Base-by-base conservation (phyloP, 768 basidiomycete species). In the Pleurotus giganteus region DNA sequence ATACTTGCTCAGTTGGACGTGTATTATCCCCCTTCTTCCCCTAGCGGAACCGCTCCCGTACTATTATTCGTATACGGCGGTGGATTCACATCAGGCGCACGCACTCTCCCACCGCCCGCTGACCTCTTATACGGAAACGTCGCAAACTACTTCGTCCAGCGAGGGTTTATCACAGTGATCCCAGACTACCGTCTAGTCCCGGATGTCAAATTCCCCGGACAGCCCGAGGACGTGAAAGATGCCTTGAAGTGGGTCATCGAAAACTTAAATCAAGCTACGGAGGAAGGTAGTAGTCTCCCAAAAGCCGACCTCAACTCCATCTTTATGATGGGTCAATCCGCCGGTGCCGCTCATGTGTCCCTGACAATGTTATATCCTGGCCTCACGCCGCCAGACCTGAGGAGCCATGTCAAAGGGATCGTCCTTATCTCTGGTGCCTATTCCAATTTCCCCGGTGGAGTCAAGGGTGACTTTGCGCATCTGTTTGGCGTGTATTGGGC, bases 11-110 rank as follows among this genome's bases (percentile, higher is more conserved):
- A 89, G 85, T 76, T 88, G 28, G 87, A 88, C 59, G 71, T 88
- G 0, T 89, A 88, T 64, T 88, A 84, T 60, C 86, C 83, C 0
- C 52, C 64, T 2, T 58, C 70, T 2, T 32, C 69, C 2, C 45
- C 64, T 4, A 55, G 62, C 9, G 60, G 63, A 4, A 69, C 66
- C 50, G 69, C 75, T 0, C 82, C 83, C 0, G 70, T 88, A 19
- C 67, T 88, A 23, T 79, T 88, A 65, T 88, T 80, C 67, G 57
- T 82, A 37, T 88, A 89, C 57, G 87, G 87, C 1, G 87, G 87
- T 1, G 84, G 86, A 2, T 86, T 85, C 62, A 68, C 69, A 57
- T 63, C 66, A 0, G 86, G 86, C 1, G 69, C 71, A 0, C 77
- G 82, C n/a, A 73, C 68, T 7, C 62, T 79, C 37, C 70, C 76